phyloP scores from a whole-genome alignment of 2,329 filamentous ascomycete genomes.

The Calonectria crousiana region DNA sequence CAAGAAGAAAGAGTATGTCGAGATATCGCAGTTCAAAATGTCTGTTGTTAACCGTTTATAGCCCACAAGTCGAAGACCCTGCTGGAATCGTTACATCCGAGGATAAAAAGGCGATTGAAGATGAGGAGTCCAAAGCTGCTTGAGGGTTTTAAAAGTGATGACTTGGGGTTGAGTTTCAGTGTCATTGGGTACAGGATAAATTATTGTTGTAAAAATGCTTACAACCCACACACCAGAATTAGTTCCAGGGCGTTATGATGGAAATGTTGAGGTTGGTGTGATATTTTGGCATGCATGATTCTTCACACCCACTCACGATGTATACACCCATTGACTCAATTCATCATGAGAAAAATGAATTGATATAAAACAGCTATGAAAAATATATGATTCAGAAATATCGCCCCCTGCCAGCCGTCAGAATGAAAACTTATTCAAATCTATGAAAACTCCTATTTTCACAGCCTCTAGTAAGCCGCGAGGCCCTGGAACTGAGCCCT shows the following conservation, averaged over 20 bases:
- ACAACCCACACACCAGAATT: background rate
- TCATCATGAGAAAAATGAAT: background rate
- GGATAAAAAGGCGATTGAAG: background rate
- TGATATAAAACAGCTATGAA: background rate
- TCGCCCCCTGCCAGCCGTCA: background rate
- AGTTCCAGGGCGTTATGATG: too few relatives aligned
- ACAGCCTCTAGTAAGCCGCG: background rate
- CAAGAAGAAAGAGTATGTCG: constrained; percentile 11
- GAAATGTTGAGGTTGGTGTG: background rate
- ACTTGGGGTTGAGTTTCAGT: background rate
- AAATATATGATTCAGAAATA: background rate
- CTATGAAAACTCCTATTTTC: too few relatives aligned
- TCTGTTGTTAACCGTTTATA: background rate
- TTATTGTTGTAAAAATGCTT: background rate
- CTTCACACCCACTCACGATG: too few relatives aligned
- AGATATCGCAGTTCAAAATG: background rate
- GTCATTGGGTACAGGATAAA: background rate
- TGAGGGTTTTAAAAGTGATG: background rate
- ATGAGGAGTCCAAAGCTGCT: background rate
- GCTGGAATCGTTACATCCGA: background rate
- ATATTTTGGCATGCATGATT: background rate
- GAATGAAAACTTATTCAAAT: background rate
- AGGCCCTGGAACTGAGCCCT: background rate
- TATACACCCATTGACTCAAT: background rate
- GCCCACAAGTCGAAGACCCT: constrained; percentile 9